These are phyloP conservation scores for Alternaria arbusti DNA, from an alignment of 2,329 filamentous ascomycete genomes.

Conservation along the genomic window DNA sequence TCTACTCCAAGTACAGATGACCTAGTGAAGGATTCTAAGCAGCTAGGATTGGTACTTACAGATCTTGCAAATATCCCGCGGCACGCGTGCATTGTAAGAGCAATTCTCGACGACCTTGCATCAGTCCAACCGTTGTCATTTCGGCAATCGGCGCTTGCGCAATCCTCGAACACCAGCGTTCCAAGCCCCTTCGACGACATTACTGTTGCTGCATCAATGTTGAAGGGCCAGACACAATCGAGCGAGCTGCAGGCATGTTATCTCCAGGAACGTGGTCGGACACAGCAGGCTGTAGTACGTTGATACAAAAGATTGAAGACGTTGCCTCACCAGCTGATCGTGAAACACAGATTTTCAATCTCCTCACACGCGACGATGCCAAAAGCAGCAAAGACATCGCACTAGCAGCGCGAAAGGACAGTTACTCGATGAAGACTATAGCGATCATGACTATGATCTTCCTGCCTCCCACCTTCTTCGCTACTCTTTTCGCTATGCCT, in stretches of 20 bases:
- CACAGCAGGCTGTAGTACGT: neutral
- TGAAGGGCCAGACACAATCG: neutral
- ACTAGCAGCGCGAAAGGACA: neutral
- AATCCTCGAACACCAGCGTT: neutral
- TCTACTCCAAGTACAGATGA: neutral
- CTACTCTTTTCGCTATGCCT: neutral
- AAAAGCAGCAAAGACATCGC: neutral
- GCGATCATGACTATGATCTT: neutral
- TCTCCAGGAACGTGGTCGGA: neutral
- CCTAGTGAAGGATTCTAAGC: neutral
- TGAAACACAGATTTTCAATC: neutral
- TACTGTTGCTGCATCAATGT: neutral
- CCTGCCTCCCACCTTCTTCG: neutral
- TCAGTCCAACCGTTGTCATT: neutral
- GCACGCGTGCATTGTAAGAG: neutral
- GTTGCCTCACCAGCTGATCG: neutral
- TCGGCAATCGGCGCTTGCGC: fast-evolving
- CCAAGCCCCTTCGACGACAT: fast-evolving
- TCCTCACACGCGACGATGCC: neutral
- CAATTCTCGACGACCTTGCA: neutral
- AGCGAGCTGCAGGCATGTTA: neutral
- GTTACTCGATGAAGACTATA: neutral
- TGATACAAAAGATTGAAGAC: neutral
- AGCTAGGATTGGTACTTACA: neutral
- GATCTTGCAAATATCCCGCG: neutral